Evolutionary conservation across 2,329 filamentous ascomycete species (phyloP).

Genomic region (Verticillium nonalfalfae): DNA sequence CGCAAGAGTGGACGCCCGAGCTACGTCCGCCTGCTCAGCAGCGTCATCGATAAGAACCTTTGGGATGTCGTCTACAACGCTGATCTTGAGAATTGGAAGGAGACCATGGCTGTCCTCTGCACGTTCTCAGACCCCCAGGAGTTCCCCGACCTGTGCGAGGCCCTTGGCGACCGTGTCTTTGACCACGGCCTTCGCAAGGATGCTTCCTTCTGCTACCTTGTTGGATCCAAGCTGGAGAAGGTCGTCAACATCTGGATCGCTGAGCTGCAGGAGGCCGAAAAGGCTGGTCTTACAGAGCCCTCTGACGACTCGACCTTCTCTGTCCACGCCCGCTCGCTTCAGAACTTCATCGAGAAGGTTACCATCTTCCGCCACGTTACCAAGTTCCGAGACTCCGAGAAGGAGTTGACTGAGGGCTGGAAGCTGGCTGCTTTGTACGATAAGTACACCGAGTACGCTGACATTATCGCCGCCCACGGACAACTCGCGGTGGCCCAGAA

Average conservation of each 20-base stretch:
- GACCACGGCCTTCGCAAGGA: conserved; percentile 77
- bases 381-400: conserved; percentile 79
- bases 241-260: conserved; percentile 91
- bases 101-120: conserved; percentile 91
- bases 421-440: conserved; percentile 84
- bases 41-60: conserved; percentile 91
- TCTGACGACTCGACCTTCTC: conserved; percentile 79
- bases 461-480: conserved; percentile 87
- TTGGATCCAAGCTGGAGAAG: conserved; percentile 95
- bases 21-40: conserved; percentile 84
- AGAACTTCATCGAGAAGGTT: conserved; percentile 97
- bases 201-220: conserved; percentile 93
- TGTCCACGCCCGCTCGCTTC: conserved; percentile 79
- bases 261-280: conserved; percentile 80
- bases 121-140: conserved; percentile 89
- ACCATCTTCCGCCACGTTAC: conserved; percentile 93
- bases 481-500: conserved; percentile 81
- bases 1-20: conserved; percentile 78
- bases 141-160: conserved; percentile 92
- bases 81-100: conserved; percentile 89
- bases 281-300: conserved; percentile 62
- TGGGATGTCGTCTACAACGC: conserved; percentile 99
- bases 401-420: conserved; percentile 69
- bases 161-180: conserved; percentile 82
- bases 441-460: conserved; percentile 95